Conservation (phyloP, 2,329 filamentous ascomycete species). For the Penicillium sp. region DNA sequence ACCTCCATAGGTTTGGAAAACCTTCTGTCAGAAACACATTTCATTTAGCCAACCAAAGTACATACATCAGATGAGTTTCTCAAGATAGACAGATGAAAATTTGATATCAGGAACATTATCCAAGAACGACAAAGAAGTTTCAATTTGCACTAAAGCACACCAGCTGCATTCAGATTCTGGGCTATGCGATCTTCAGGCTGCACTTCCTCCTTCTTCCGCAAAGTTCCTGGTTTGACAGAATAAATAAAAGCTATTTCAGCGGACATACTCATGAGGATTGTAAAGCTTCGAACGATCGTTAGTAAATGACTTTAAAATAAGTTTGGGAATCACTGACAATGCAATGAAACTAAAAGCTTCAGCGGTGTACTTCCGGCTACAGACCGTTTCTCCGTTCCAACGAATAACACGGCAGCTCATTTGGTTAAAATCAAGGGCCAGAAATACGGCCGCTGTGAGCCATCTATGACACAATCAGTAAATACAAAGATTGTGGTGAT, state of each 20-base stretch:
- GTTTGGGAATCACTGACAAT: slow-evolving; percentile 10
- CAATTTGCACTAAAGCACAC: neutral
- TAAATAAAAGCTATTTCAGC: neutral
- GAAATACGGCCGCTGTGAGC: slow-evolving; percentile 22
- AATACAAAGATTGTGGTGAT: neutral
- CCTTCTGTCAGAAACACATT: too few relatives aligned
- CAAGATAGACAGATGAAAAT: too few relatives aligned
- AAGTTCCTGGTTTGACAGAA: neutral
- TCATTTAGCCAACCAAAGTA: too few relatives aligned
- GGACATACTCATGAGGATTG: neutral
- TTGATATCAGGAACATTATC: neutral
- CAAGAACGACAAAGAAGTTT: neutral
- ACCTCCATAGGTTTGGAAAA: too few relatives aligned
- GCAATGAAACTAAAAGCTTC: slow-evolving; percentile 23
- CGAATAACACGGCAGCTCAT: slow-evolving; percentile 10
- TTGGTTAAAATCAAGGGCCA: slow-evolving; percentile 16
- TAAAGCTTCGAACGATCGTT: neutral
- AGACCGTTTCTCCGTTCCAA: slow-evolving; percentile 19
- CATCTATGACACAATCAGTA: slow-evolving; percentile 10
- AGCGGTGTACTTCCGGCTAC: slow-evolving; percentile 18
- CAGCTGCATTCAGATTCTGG: neutral
- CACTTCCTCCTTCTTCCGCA: neutral
- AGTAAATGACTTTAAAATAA: neutral
- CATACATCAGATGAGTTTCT: too few relatives aligned
- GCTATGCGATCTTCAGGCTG: neutral